These are phyloP conservation scores for Populus hybrid DNA, from an alignment of 441 rosid species.

Conservation along the genomic window DNA sequence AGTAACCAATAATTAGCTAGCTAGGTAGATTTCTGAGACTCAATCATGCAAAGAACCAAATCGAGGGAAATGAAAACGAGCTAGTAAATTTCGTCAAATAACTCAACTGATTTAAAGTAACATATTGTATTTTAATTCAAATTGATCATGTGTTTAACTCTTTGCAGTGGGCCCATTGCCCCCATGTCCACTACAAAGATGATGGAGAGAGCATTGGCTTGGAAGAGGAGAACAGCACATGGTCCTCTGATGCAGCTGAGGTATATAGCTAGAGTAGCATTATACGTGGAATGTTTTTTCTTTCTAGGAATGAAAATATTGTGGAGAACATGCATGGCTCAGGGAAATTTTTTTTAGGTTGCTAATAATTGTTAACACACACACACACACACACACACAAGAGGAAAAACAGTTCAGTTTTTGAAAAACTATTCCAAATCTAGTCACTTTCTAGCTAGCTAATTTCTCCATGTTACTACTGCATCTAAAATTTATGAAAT, in stretches of 20 bases:
- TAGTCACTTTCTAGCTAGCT: slow-evolving; percentile 17
- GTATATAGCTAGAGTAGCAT: slow-evolving; percentile 16
- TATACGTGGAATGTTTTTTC: too few relatives aligned
- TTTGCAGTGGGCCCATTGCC: slow-evolving; percentile 90
- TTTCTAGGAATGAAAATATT: neutral
- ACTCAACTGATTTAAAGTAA: neutral
- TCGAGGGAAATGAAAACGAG: neutral
- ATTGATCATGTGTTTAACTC: slow-evolving; percentile 17
- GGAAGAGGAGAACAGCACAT: slow-evolving; percentile 39
- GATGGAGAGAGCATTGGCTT: slow-evolving; percentile 46
- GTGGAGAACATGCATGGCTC: neutral
- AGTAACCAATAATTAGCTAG: neutral
- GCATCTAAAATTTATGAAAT: slow-evolving; percentile 41
- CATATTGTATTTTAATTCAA: neutral
- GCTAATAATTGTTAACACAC: neutral
- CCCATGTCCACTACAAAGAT: slow-evolving; percentile 53
- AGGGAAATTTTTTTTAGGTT: too few relatives aligned
- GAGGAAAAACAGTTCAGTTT: neutral
- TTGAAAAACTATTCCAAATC: slow-evolving; percentile 1
- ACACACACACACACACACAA: neutral
- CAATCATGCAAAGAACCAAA: neutral
- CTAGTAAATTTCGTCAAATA: neutral
- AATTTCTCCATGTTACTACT: slow-evolving; percentile 31
- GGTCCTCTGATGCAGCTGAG: slow-evolving; percentile 37
- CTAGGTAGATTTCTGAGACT: neutral